phyloP scores from a whole-genome alignment of 2,329 filamentous ascomycete species.

The Fusarium sp. region DNA sequence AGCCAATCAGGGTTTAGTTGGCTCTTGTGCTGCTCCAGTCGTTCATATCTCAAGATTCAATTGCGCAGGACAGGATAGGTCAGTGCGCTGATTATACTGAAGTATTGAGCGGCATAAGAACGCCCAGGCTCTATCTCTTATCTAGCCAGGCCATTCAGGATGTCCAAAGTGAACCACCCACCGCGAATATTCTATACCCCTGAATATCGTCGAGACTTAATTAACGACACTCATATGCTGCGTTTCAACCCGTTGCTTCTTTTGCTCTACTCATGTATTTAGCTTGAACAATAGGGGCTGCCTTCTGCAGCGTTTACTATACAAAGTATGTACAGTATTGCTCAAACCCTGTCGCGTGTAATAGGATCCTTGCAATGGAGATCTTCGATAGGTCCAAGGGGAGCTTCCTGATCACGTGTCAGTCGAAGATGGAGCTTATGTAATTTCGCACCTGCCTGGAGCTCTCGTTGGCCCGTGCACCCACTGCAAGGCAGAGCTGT shows the following conservation, averaged over 20 bases:
- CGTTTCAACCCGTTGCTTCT: no score
- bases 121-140: no score
- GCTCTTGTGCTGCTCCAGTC: constrained; percentile 5
- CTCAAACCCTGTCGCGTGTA: constrained; percentile 9
- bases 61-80: no score
- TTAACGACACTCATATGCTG: no score
- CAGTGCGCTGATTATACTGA: not conserved
- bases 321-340: not conserved
- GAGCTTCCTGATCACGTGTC: constrained; percentile 25
- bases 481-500: constrained; percentile 58
- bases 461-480: constrained; percentile 50
- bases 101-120: not conserved
- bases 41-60: not conserved
- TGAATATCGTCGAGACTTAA: no score
- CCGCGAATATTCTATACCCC: no score
- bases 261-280: no score
- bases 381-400: not conserved
- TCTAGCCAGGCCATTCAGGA: no score
- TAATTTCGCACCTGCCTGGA: constrained; percentile 45
- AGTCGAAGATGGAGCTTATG: constrained; percentile 22
- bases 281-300: no score
- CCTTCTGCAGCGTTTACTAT: not conserved
- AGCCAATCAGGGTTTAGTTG: not conserved
- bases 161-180: no score
- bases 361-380: not conserved